phyloP scores from a whole-genome alignment of 1,139 yeast species.

The Pichia norvegensis region DNA sequence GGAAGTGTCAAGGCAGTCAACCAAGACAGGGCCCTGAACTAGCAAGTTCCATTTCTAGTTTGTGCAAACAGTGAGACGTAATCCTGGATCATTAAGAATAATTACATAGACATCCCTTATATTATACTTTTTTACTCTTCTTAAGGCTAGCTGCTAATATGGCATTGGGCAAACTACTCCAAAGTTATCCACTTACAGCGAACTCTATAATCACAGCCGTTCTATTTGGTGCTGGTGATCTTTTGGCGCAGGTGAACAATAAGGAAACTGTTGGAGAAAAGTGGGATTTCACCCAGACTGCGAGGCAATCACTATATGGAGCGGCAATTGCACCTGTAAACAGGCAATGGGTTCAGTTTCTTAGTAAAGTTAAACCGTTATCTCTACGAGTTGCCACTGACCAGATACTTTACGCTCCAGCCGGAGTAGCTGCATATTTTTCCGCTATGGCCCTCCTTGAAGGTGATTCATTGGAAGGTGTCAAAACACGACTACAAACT shows the following conservation, averaged over 20 bases:
- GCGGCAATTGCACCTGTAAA: conserved; percentile 73
- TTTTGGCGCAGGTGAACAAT: conserved; percentile 47
- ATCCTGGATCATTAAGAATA: too few relatives aligned
- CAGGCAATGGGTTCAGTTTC: not conserved
- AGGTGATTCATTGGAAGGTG: conserved; percentile 32
- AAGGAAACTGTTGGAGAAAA: conserved; percentile 29
- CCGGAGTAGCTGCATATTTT: conserved; percentile 63
- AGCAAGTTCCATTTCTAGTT: too few relatives aligned
- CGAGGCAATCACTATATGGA: conserved; percentile 65
- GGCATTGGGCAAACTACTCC: not conserved
- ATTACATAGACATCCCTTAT: too few relatives aligned
- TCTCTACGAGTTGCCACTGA: conserved; percentile 54
- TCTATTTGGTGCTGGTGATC: conserved; percentile 65
- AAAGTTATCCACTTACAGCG: conserved; percentile 1
- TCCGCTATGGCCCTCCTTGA: conserved; percentile 62
- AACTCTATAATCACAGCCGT: conserved; percentile 5
- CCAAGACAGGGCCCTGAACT: too few relatives aligned
- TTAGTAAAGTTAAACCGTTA: not conserved
- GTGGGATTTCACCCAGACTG: conserved; percentile 44
- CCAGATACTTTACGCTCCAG: conserved; percentile 72
- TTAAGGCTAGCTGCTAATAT: too few relatives aligned
- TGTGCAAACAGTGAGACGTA: too few relatives aligned
- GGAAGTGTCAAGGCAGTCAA: too few relatives aligned
- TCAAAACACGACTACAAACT: conserved; percentile 34
- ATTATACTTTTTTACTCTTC: too few relatives aligned